Evolutionary conservation across 108 stramenopile genomes (phyloP).

Genomic region (Skeletonema grethae): DNA sequence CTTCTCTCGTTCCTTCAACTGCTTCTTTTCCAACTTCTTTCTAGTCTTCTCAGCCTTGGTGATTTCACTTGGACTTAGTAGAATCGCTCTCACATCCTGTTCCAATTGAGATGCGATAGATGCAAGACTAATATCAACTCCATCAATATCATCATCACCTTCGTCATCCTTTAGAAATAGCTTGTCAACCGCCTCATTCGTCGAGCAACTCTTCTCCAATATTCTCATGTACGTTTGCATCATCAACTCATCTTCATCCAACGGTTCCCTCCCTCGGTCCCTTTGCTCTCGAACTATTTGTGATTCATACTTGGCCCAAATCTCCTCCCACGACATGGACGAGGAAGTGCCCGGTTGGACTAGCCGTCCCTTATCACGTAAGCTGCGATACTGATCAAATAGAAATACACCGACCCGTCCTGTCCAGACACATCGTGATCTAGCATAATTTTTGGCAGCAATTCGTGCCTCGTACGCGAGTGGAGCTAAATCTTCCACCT

Average conservation of each 20-base stretch:
- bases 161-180: slow-evolving; percentile 13
- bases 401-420: slow-evolving; percentile 45
- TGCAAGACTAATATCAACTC: slow-evolving; percentile 14
- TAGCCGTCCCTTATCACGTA: slow-evolving; percentile 49
- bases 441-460: slow-evolving; percentile 63
- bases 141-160: background rate
- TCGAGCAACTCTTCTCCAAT: slow-evolving; percentile 59
- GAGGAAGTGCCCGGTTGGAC: slow-evolving; percentile 27
- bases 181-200: slow-evolving; percentile 51
- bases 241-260: slow-evolving; percentile 37
- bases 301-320: slow-evolving; percentile 62
- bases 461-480: slow-evolving; percentile 61
- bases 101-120: slow-evolving; percentile 24
- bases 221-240: slow-evolving; percentile 54
- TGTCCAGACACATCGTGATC: slow-evolving; percentile 60
- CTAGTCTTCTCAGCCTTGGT: slow-evolving; percentile 9
- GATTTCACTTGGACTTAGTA: slow-evolving; percentile 9
- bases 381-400: slow-evolving; percentile 62
- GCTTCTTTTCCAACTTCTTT: slow-evolving; percentile 15
- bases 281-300: slow-evolving; percentile 35
- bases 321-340: slow-evolving; percentile 64
- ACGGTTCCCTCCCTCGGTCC: slow-evolving; percentile 10
- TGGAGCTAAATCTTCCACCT: slow-evolving; percentile 52
- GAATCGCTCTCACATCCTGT: slow-evolving; percentile 15
- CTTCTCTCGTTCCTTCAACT: slow-evolving; percentile 14